Evolutionary conservation across 441 rosid genomes (phyloP).

Genomic region (Euphorbia celastroides): DNA sequence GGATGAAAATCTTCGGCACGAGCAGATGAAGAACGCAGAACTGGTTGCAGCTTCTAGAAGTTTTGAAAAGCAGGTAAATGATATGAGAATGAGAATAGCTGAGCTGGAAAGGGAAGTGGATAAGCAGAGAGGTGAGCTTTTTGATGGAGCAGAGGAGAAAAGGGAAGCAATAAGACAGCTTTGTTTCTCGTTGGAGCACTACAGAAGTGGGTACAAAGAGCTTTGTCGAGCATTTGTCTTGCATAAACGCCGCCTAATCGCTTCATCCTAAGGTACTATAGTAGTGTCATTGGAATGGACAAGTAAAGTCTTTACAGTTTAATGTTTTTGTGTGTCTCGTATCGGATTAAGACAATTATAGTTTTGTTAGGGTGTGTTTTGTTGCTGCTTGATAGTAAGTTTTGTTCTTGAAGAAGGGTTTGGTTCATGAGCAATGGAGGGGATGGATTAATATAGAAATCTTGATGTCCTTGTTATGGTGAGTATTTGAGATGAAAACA

Average conservation of each 20-base stretch:
- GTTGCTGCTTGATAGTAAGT: not conserved
- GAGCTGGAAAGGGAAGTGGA: slow-evolving; percentile 56
- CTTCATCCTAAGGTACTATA: slow-evolving; percentile 17
- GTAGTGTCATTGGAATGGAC: not conserved
- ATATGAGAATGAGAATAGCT: slow-evolving; percentile 35
- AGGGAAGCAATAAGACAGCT: slow-evolving; percentile 83
- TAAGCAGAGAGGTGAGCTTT: slow-evolving; percentile 37
- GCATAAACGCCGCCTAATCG: slow-evolving; percentile 27
- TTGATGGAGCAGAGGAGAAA: slow-evolving; percentile 64
- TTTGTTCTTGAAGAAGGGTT: not conserved
- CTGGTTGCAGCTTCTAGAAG: slow-evolving; percentile 30
- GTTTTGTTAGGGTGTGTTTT: not conserved
- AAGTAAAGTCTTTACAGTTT: not conserved
- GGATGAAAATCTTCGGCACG: slow-evolving; percentile 33
- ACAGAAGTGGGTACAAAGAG: slow-evolving; percentile 59
- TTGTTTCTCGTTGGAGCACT: slow-evolving; percentile 78
- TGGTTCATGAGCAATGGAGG: not conserved
- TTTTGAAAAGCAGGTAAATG: slow-evolving; percentile 30
- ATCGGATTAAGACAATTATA: not conserved
- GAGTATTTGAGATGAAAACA: too few species aligned
- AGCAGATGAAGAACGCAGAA: slow-evolving; percentile 24
- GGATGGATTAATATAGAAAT: not conserved
- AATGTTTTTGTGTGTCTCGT: not conserved
- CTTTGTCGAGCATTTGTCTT: slow-evolving; percentile 38
- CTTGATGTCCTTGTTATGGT: too few species aligned